phyloP scores from a whole-genome alignment of 2,329 filamentous ascomycete species.

The Neoscytalidium dimidiatum region DNA sequence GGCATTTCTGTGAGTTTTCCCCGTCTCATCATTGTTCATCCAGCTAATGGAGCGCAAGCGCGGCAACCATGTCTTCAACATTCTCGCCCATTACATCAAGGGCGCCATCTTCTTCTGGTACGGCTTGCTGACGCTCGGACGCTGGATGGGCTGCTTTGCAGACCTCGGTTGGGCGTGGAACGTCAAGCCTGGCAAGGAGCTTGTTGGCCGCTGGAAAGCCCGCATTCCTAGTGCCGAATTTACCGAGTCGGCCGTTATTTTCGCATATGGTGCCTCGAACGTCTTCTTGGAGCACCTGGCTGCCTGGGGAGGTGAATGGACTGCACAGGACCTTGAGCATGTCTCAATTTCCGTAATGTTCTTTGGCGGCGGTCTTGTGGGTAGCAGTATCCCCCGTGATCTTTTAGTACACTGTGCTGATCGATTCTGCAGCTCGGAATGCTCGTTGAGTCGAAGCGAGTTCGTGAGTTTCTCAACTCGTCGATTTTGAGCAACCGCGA shows the following conservation, averaged over 20 bases:
- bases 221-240: constrained; percentile 78
- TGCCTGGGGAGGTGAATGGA: constrained; percentile 71
- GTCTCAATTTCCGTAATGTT: constrained; percentile 91
- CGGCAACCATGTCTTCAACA: constrained; percentile 71
- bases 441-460: constrained; percentile 70
- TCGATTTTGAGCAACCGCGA: constrained; percentile 45
- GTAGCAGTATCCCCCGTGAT: constrained; percentile 35
- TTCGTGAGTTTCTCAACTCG: constrained; percentile 67
- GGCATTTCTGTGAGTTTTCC: constrained; percentile 75
- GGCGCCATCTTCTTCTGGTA: constrained; percentile 95
- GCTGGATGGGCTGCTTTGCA: constrained; percentile 87
- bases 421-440: constrained; percentile 62
- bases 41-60: constrained; percentile 51
- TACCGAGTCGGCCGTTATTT: constrained; percentile 85
- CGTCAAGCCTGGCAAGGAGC: constrained; percentile 62
- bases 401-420: constrained; percentile 12
- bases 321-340: constrained; percentile 82
- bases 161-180: constrained; percentile 98
- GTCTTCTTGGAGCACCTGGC: constrained; percentile 90
- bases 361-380: constrained; percentile 84
- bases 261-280: constrained; percentile 84
- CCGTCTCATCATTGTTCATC: neutral
- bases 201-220: constrained; percentile 64
- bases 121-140: constrained; percentile 80
- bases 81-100: constrained; percentile 91